phyloP scores from a whole-genome alignment of 2,329 filamentous ascomycete genomes.

The Colletotrichum musicola region DNA sequence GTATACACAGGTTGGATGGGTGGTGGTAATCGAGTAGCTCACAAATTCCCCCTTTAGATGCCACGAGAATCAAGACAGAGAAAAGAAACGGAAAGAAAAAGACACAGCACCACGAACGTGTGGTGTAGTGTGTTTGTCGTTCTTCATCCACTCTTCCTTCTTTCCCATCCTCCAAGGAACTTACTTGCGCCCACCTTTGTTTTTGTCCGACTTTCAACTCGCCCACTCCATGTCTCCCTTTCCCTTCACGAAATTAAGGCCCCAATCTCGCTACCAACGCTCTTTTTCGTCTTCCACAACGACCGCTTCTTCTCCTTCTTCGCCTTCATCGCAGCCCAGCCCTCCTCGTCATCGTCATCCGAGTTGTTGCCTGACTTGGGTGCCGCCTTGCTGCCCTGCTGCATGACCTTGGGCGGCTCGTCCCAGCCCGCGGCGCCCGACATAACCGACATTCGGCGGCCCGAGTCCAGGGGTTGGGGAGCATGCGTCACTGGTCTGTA shows the following conservation, averaged over 20 bases:
- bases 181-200: background rate
- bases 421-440: conserved; percentile 53
- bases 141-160: conserved; percentile 32
- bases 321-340: conserved; percentile 78
- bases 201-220: too few relatives aligned
- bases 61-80: background rate
- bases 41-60: background rate
- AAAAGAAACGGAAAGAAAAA: background rate
- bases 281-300: conserved; percentile 74
- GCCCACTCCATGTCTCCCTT: background rate
- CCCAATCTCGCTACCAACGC: conserved; percentile 60
- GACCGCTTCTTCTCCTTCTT: conserved; percentile 77
- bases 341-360: conserved; percentile 76
- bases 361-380: conserved; percentile 56
- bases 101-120: conserved; percentile 13
- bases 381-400: conserved; percentile 50
- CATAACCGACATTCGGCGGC: conserved; percentile 52
- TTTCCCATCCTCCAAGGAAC: conserved; percentile 6
- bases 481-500: conserved; percentile 89
- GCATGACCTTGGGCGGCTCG: conserved; percentile 52
- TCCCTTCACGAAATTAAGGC: conserved; percentile 57
- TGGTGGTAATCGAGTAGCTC: conserved; percentile 4
- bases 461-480: conserved; percentile 46
- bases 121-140: conserved; percentile 1
- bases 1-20: conserved; percentile 27